Conservation (phyloP, 306 rosid species). For the Cicer cuneatum region DNA sequence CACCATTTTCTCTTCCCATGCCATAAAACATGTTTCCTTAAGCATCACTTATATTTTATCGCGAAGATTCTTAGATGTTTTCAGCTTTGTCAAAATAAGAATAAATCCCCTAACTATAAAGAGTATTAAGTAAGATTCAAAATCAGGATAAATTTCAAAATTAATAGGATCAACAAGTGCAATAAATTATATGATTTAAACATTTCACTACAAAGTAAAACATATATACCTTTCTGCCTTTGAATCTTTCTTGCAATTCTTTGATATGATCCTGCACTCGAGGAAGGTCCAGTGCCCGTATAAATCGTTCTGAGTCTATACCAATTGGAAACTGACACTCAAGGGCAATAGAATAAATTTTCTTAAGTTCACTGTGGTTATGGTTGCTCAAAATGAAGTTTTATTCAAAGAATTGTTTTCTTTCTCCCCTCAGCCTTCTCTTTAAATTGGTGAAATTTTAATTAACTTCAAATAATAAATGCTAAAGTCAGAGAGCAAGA, state of each 20-base stretch:
- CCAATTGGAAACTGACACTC: conserved; percentile 91
- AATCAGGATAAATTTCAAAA: conserved; percentile 9
- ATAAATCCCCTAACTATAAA: neutral
- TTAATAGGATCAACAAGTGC: conserved; percentile 2
- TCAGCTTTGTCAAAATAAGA: neutral
- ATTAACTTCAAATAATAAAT: neutral
- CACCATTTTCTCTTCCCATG: neutral
- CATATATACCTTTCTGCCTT: conserved; percentile 74
- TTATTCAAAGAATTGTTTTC: conserved; percentile 12
- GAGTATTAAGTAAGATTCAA: neutral
- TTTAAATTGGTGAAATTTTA: conserved; percentile 14
- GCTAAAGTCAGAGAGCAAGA: conserved; percentile 28
- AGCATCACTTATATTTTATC: too few relatives aligned
- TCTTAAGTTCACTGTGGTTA: conserved; percentile 6
- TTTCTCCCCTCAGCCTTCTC: neutral
- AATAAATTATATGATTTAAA: conserved; percentile 4
- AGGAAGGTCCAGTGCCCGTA: conserved; percentile 79
- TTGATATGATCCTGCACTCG: conserved; percentile 79
- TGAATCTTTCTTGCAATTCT: conserved; percentile 85
- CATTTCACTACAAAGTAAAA: conserved; percentile 33
- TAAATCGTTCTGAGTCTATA: conserved; percentile 84
- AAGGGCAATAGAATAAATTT: conserved; percentile 40
- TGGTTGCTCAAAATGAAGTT: conserved; percentile 45
- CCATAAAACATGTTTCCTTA: neutral
- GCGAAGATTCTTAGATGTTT: too few relatives aligned